Conservation (phyloP, 192 early-diverging fungal genomes). For the Bifiguratus adelaidae region DNA sequence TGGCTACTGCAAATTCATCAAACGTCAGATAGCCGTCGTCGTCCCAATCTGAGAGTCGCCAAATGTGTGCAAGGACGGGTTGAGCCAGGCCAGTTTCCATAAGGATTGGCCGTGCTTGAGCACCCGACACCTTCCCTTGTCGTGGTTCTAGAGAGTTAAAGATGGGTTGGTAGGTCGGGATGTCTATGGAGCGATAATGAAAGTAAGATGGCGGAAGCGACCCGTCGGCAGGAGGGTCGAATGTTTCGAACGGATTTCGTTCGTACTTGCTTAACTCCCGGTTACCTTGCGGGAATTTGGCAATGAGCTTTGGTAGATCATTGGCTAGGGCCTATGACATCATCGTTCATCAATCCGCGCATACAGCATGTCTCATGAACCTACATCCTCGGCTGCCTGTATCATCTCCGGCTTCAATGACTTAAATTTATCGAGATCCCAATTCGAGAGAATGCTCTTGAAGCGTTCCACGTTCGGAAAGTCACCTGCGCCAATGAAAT, state of each 20-base stretch:
- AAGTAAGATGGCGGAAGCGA: conserved; percentile 21
- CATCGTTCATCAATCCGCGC: background rate
- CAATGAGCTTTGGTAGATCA: conserved; percentile 31
- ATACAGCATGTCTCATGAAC: background rate
- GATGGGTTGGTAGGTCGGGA: conserved; percentile 13
- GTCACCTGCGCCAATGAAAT: too few species aligned
- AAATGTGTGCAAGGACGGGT: conserved; percentile 45
- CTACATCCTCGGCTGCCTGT: conserved; percentile 28
- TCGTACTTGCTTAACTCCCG: conserved; percentile 22
- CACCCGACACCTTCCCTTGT: conserved; percentile 29
- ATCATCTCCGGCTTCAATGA: conserved; percentile 31
- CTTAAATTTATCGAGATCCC: conserved; percentile 37
- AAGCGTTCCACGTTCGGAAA: conserved; percentile 33
- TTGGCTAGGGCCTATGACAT: conserved; percentile 19
- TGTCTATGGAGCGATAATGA: conserved; percentile 21
- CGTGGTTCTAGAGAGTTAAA: conserved; percentile 20
- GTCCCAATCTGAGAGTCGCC: conserved; percentile 52
- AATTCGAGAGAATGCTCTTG: conserved; percentile 17
- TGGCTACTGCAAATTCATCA: conserved; percentile 62
- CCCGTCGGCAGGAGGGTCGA: background rate
- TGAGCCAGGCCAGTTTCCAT: conserved; percentile 42
- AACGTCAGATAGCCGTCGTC: conserved; percentile 52
- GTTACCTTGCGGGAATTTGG: conserved; percentile 21
- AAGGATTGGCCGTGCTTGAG: conserved; percentile 23
- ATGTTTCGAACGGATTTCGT: conserved; percentile 20